A percentile compares a stretch with the other conserved stretches of the same genome.
These are phyloP conservation scores for Lycium ferocissimum DNA, from an alignment of 257 asterid species.

Conservation along the genomic window DNA sequence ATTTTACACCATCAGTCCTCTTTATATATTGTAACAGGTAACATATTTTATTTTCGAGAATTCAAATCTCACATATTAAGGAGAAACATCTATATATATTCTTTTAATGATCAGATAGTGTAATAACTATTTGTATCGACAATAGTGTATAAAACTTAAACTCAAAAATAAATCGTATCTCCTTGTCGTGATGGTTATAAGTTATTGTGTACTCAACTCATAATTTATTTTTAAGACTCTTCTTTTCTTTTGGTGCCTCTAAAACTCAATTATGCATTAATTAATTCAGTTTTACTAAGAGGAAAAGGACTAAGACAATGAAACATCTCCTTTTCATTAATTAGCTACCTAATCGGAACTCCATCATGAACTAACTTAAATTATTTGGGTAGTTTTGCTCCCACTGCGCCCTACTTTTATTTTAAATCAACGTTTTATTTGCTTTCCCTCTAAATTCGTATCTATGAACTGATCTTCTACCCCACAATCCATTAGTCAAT, in stretches of 20 bases:
- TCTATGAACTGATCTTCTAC: constrained; percentile 36
- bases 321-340: not conserved
- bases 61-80: too few species aligned
- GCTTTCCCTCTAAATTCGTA: constrained; percentile 32
- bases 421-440: constrained; percentile 24
- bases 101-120: too few species aligned
- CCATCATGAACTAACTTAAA: not conserved
- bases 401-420: constrained; percentile 10
- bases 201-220: not conserved
- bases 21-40: too few species aligned
- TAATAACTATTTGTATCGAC: too few species aligned
- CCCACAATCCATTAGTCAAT: constrained; percentile 38
- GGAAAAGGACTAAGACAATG: not conserved
- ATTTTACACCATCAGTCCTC: too few species aligned
- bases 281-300: not conserved
- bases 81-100: too few species aligned
- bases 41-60: too few species aligned
- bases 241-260: not conserved
- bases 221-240: not conserved
- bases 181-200: not conserved
- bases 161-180: not conserved
- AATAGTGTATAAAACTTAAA: not conserved
- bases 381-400: not conserved
- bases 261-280: not conserved
- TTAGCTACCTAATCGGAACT: not conserved